A percentile compares a stretch with the other conserved stretches of the same genome.
phyloP scores from a whole-genome alignment of 2,329 filamentous ascomycete species.

The Didymella lethalis region DNA sequence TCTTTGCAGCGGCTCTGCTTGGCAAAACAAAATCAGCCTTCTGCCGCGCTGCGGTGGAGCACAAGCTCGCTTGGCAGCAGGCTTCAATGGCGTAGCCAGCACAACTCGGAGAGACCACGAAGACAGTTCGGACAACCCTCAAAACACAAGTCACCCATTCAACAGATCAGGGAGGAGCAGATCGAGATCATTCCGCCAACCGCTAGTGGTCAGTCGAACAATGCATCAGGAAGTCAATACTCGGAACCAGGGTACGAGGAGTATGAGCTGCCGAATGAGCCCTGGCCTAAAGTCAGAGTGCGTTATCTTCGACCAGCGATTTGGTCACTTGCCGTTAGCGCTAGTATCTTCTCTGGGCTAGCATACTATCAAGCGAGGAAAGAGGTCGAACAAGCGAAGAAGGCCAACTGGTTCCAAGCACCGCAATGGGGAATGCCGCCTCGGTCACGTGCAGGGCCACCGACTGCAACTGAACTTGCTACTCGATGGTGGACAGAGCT shows the following conservation, averaged over 20 bases:
- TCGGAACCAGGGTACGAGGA: slow-evolving; percentile 9
- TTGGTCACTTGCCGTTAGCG: slow-evolving; percentile 39
- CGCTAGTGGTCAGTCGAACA: background rate
- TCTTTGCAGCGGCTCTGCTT: slow-evolving; percentile 4
- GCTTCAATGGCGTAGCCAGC: slow-evolving; percentile 19
- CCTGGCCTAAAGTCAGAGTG: slow-evolving; percentile 29
- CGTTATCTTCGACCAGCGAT: slow-evolving; percentile 41
- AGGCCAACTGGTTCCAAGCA: slow-evolving; percentile 28
- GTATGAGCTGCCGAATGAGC: slow-evolving; percentile 4
- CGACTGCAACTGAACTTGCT: slow-evolving; percentile 40
- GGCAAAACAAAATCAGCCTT: background rate
- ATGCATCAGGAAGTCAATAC: slow-evolving; percentile 11
- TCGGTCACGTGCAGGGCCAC: slow-evolving; percentile 27
- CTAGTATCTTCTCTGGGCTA: slow-evolving; percentile 39
- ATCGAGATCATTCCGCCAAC: slow-evolving; percentile 13
- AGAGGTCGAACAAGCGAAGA: slow-evolving; percentile 34
- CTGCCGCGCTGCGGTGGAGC: slow-evolving; percentile 3
- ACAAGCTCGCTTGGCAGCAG: slow-evolving; percentile 2
- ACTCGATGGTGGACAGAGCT: slow-evolving; percentile 35
- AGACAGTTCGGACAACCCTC: slow-evolving; percentile 14
- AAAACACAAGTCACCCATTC: slow-evolving; percentile 15
- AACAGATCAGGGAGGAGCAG: slow-evolving; percentile 15
- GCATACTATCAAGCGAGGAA: slow-evolving; percentile 42
- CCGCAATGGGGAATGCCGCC: slow-evolving; percentile 28
- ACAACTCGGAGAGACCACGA: slow-evolving; percentile 15